phyloP scores from a whole-genome alignment of 1,139 yeast species.

The Candida sp. region DNA sequence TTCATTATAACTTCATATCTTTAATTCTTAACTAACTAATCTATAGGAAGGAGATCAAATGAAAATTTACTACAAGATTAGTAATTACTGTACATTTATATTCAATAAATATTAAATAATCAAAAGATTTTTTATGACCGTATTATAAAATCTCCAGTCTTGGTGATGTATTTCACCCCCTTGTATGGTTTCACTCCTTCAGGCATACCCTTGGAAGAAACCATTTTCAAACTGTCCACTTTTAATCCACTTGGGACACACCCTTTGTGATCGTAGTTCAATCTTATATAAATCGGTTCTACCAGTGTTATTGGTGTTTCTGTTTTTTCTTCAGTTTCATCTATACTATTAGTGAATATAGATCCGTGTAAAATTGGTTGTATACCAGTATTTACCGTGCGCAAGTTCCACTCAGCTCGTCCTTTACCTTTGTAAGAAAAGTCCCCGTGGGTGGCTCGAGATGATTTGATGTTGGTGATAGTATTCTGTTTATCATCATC shows the following conservation, averaged over 20 bases:
- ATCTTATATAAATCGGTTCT: slow-evolving; percentile 50
- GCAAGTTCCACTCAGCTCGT: slow-evolving; percentile 70
- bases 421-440: slow-evolving; percentile 52
- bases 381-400: slow-evolving; percentile 59
- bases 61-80: not conserved
- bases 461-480: slow-evolving; percentile 38
- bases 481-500: slow-evolving; percentile 5
- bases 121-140: slow-evolving; percentile 23
- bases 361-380: slow-evolving; percentile 67
- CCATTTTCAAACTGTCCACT: slow-evolving; percentile 63
- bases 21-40: not conserved
- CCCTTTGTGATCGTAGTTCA: slow-evolving; percentile 65
- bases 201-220: slow-evolving; percentile 55
- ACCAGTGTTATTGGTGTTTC: slow-evolving; percentile 10
- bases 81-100: not conserved
- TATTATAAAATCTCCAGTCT: slow-evolving; percentile 57
- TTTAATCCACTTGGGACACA: slow-evolving; percentile 72
- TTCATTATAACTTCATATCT: not conserved
- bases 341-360: slow-evolving; percentile 14
- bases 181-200: slow-evolving; percentile 77
- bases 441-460: slow-evolving; percentile 72
- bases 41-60: not conserved
- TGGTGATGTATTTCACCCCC: slow-evolving; percentile 83
- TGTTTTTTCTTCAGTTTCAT: slow-evolving; percentile 3
- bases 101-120: too few species aligned